Conservation (phyloP, 2,329 filamentous ascomycete species). For the Cladosporium sp. region DNA sequence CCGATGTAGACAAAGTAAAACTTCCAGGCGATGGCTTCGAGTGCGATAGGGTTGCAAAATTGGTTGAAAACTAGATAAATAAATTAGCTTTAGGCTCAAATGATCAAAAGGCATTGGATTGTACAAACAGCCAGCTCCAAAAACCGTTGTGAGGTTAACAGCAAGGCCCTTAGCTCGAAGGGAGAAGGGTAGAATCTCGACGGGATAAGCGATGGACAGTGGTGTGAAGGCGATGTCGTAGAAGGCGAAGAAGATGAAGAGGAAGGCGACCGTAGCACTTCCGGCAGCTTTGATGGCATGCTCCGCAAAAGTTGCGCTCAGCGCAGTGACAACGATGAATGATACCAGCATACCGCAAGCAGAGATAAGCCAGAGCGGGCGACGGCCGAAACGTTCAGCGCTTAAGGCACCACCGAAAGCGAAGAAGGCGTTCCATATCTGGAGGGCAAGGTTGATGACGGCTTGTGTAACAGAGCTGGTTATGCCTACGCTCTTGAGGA, state of each 20-base stretch:
- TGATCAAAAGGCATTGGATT: not conserved
- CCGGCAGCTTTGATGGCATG: slow-evolving; percentile 36
- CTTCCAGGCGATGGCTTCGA: slow-evolving; percentile 43
- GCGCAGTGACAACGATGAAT: slow-evolving; percentile 46
- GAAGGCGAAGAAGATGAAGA: slow-evolving; percentile 46
- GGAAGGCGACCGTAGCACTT: slow-evolving; percentile 43
- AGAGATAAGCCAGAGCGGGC: slow-evolving; percentile 46
- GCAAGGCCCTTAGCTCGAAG: slow-evolving; percentile 32
- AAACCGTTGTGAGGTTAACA: slow-evolving; percentile 23
- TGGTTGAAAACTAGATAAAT: slow-evolving; percentile 31
- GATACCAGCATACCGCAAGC: slow-evolving; percentile 46
- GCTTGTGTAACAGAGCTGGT: slow-evolving; percentile 37
- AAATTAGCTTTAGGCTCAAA: not conserved
- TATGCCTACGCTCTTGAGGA: slow-evolving; percentile 42
- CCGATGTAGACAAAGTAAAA: slow-evolving; percentile 48
- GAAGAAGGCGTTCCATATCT: slow-evolving; percentile 43
- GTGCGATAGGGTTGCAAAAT: slow-evolving; percentile 47
- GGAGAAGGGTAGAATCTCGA: slow-evolving; percentile 38
- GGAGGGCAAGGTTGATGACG: slow-evolving; percentile 41
- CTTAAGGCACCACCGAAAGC: slow-evolving; percentile 41
- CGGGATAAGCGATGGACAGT: slow-evolving; percentile 36
- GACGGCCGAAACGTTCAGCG: slow-evolving; percentile 46
- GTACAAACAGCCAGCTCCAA: slow-evolving; percentile 2
- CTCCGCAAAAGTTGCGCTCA: slow-evolving; percentile 40
- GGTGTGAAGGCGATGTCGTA: slow-evolving; percentile 43